A percentile compares a stretch with the other conserved stretches of the same genome.
Evolutionary conservation across 2,329 filamentous ascomycete species (phyloP).

Genomic region (Trichoderma koningiopsis): DNA sequence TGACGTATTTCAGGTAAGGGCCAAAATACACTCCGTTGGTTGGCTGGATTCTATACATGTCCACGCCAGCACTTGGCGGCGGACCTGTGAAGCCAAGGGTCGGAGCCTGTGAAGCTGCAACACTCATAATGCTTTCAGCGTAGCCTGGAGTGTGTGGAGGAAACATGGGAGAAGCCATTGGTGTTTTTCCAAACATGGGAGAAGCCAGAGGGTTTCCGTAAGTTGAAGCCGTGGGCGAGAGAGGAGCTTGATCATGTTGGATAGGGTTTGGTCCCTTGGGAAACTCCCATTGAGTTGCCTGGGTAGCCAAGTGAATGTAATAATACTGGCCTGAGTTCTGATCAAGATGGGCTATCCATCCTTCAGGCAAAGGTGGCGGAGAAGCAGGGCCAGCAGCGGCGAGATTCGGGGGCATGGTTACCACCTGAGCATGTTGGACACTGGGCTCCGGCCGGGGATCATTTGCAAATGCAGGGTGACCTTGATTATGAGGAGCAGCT

Average conservation of each 20-base stretch:
- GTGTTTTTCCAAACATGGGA: conserved; percentile 60
- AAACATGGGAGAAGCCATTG: conserved; percentile 75
- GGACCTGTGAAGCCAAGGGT: conserved; percentile 84
- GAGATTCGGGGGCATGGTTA: conserved; percentile 44
- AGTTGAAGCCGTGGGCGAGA: conserved; percentile 79
- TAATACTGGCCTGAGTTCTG: conserved; percentile 97
- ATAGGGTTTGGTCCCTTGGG: conserved; percentile 93
- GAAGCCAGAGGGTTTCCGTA: conserved; percentile 75
- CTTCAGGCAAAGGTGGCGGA: conserved; percentile 90
- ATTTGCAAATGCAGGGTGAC: conserved; percentile 90
- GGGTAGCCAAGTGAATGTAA: conserved; percentile 93
- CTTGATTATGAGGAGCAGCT: conserved; percentile 58
- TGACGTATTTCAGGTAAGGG: conserved; percentile 91
- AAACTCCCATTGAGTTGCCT: conserved; percentile 98
- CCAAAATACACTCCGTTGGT: conserved; percentile 98
- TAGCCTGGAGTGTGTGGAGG: conserved; percentile 82
- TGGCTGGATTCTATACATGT: conserved; percentile 89
- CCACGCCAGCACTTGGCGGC: conserved; percentile 84
- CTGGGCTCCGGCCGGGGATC: conserved; percentile 62
- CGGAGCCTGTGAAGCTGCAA: conserved; percentile 72
- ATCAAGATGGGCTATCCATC: conserved; percentile 97
- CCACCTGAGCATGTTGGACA: conserved; percentile 51
- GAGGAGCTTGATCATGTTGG: conserved; percentile 75
- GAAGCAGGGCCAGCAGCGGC: conserved; percentile 67
- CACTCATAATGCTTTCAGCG: conserved; percentile 82